These are phyloP conservation scores for Fraxinus excelsior DNA, from an alignment of 257 asterid species.

Conservation along the genomic window DNA sequence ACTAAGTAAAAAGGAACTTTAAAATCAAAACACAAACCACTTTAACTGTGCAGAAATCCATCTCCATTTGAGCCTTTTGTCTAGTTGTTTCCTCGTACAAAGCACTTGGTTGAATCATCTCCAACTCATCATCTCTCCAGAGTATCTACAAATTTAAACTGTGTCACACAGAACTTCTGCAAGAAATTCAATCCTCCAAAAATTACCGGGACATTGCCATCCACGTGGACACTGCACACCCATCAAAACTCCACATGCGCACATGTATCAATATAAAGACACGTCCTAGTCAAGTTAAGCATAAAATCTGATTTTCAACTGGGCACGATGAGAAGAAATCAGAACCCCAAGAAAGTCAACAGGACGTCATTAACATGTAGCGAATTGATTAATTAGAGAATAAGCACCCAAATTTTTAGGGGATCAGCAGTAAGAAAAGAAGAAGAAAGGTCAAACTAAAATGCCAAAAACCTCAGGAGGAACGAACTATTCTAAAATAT, in stretches of 20 bases:
- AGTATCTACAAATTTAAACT: constrained; percentile 44
- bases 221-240: not conserved
- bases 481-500: not conserved
- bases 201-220: not conserved
- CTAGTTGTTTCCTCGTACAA: constrained; percentile 61
- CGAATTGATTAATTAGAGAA: not conserved
- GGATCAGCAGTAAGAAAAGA: not conserved
- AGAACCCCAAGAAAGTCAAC: not conserved
- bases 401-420: not conserved
- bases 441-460: not conserved
- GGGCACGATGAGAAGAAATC: not conserved
- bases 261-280: not conserved
- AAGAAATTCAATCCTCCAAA: constrained; percentile 2
- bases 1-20: constrained; percentile 1
- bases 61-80: constrained; percentile 54
- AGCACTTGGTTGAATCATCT: constrained; percentile 60
- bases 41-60: constrained; percentile 54
- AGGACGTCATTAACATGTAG: not conserved
- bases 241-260: not conserved
- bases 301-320: not conserved
- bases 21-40: constrained; percentile 30
- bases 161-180: not conserved
- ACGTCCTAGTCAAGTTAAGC: not conserved
- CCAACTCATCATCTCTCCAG: constrained; percentile 71
- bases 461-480: not conserved